Conservation (phyloP, 2,329 filamentous ascomycete species). For the Claviceps sp. region DNA sequence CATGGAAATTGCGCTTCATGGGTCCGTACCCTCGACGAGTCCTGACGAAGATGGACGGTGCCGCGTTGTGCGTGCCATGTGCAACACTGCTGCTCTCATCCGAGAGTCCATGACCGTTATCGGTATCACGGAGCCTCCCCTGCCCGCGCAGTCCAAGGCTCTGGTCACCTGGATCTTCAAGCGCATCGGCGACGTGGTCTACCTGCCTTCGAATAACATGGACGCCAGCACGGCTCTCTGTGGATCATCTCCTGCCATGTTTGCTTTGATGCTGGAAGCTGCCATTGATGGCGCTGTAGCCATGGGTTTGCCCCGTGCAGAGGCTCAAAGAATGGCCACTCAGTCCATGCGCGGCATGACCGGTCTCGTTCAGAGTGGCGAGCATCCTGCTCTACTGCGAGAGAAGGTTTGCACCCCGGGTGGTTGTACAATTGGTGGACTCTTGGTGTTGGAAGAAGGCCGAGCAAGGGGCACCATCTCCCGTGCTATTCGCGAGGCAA, state of each 20-base stretch:
- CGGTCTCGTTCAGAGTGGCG: conserved; percentile 52
- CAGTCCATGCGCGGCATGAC: conserved; percentile 67
- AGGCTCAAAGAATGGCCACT: conserved; percentile 64
- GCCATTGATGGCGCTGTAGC: conserved; percentile 66
- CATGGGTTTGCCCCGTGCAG: conserved; percentile 60
- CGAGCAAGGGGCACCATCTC: conserved; percentile 52
- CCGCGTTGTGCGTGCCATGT: conserved; percentile 65
- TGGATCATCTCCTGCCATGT: conserved; percentile 64
- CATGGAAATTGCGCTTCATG: conserved; percentile 52
- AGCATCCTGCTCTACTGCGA: conserved; percentile 60
- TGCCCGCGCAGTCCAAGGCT: conserved; percentile 36
- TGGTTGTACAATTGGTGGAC: conserved; percentile 63
- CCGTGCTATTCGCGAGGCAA: conserved; percentile 56
- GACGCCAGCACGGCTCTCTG: conserved; percentile 62
- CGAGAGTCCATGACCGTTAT: conserved; percentile 76
- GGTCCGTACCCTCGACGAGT: conserved; percentile 33
- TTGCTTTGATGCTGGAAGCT: conserved; percentile 61
- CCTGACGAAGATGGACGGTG: conserved; percentile 36
- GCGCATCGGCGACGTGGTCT: conserved; percentile 56
- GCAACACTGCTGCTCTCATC: conserved; percentile 70
- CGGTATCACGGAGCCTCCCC: conserved; percentile 44
- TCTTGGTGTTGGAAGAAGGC: conserved; percentile 62
- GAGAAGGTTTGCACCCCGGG: conserved; percentile 69
- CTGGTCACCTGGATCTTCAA: conserved; percentile 68
- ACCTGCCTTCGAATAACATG: conserved; percentile 54